Evolutionary conservation across 495 filamentous ascomycete genomes (phyloP).

Genomic region (Xylaria grammica): DNA sequence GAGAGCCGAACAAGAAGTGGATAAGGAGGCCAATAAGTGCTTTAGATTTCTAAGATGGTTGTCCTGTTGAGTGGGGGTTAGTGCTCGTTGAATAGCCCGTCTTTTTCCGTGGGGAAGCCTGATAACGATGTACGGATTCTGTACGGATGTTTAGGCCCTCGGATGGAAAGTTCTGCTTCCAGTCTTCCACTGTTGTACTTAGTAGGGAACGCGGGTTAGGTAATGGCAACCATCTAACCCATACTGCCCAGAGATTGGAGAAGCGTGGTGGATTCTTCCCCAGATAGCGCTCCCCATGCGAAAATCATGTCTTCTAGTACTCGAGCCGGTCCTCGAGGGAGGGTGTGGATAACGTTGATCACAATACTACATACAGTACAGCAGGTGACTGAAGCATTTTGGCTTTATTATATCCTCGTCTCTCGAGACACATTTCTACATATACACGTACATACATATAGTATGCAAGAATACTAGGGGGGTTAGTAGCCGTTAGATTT

Average conservation of each 20-base stretch:
- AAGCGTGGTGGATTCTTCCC: conserved; percentile 1
- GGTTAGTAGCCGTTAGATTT: background rate
- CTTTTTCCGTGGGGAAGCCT: too few relatives aligned
- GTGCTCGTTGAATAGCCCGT: too few relatives aligned
- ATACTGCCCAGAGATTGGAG: background rate
- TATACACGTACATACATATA: background rate
- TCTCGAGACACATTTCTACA: background rate
- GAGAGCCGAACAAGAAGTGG: too few relatives aligned
- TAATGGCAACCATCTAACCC: too few relatives aligned
- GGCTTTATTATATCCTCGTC: background rate
- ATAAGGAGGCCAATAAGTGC: too few relatives aligned
- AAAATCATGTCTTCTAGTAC: background rate
- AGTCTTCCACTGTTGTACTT: too few relatives aligned
- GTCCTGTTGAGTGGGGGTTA: background rate
- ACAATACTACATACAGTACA: background rate
- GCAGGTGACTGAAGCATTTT: background rate
- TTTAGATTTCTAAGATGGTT: background rate
- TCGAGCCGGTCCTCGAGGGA: background rate
- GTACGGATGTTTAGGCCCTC: background rate
- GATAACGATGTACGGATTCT: too few relatives aligned
- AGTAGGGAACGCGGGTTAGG: too few relatives aligned
- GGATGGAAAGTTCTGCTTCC: too few relatives aligned
- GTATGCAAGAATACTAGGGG: background rate
- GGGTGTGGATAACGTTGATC: conserved; percentile 3
- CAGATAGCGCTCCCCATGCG: background rate